These are phyloP conservation scores for Vitis cinerea DNA, from an alignment of 164 flowering plant genomes.

Conservation along the genomic window DNA sequence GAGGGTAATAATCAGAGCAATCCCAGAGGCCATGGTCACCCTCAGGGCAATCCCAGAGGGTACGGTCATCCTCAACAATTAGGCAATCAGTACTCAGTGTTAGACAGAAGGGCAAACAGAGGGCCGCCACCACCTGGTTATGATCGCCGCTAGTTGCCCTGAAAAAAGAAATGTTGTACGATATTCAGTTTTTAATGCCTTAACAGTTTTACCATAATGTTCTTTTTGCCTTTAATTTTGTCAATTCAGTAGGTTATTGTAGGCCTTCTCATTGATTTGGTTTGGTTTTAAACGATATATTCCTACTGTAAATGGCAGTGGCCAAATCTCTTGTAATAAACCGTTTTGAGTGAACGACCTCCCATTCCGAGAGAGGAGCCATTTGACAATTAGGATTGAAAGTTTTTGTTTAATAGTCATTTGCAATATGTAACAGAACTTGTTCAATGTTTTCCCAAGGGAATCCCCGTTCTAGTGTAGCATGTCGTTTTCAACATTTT, in stretches of 20 bases:
- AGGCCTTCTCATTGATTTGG: not conserved
- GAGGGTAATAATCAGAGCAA: conserved; percentile 3
- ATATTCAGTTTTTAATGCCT: conserved; percentile 5
- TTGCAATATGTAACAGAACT: not conserved
- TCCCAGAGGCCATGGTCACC: too few relatives aligned
- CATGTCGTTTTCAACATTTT: too few relatives aligned
- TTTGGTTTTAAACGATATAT: too few relatives aligned
- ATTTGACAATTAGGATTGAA: too few relatives aligned
- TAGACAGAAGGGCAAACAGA: conserved; percentile 36
- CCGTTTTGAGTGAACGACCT: too few relatives aligned
- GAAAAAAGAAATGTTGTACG: conserved; percentile 11
- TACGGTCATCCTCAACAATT: conserved; percentile 27
- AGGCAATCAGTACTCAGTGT: conserved; percentile 37
- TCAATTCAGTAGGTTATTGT: not conserved
- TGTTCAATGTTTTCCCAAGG: too few relatives aligned
- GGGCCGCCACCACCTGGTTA: conserved; percentile 37
- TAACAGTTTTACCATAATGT: not conserved
- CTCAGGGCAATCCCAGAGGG: conserved; percentile 26
- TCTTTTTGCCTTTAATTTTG: not conserved
- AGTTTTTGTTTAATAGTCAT: conserved; percentile 2
- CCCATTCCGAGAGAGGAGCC: too few relatives aligned
- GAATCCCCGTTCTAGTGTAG: too few relatives aligned
- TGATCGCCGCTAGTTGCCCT: conserved; percentile 13
- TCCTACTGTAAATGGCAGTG: too few relatives aligned
- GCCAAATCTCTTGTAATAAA: too few relatives aligned